Base-by-base conservation (phyloP, 2,329 filamentous ascomycete species). In the Fusarium pilosicola region DNA sequence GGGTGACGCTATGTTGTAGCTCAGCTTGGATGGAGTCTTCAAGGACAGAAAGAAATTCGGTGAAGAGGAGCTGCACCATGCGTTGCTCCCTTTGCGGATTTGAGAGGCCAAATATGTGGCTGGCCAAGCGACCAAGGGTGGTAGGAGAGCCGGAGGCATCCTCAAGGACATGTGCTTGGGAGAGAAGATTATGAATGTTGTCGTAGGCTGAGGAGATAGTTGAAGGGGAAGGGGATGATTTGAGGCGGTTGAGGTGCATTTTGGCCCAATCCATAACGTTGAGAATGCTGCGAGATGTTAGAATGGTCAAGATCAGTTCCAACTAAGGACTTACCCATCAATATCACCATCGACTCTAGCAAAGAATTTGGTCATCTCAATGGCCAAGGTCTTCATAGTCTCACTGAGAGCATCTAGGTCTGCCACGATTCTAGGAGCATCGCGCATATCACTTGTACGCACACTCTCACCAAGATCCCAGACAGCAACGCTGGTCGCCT, bases 241-340 rank as follows among this genome's bases (percentile, higher is more conserved):
- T 89, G 64, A 96, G 85, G 51, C 91, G 91, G 68, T 91, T 87
- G 20, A 98, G 89, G 81, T 98, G 95, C 74, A 95, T 91, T 79
- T 93, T 93, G 20, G 94, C 94, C 96, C 96, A 98, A 80, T 97
- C 94, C 95, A 98, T 98, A 58, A 97, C 94, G 69, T 96, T 92
- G 41, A 98, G 88, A 75, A 98, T 97, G 68, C 93, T 92, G 78
- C 51, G 45, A 42, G 22, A 26, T 56, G 59, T 74, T 60, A 76
- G 72, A 73, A 26, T 49, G 9, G 61, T 38, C 26, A 15, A 39
- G 18, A 34, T 14, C 3, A 41, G 15, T n/a, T 26, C n/a, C 11
- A 58, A 49, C 22, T 20, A 44, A 24, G 12, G 26, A 83, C 85
- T 76, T 85, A 91, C 89, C 89, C 92, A 80, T 98, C 96, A 76